A percentile compares a stretch with the other conserved stretches of the same genome.
Evolutionary conservation across 2,329 filamentous ascomycete genomes (phyloP).

Genomic region (Seiridium unicorne): DNA sequence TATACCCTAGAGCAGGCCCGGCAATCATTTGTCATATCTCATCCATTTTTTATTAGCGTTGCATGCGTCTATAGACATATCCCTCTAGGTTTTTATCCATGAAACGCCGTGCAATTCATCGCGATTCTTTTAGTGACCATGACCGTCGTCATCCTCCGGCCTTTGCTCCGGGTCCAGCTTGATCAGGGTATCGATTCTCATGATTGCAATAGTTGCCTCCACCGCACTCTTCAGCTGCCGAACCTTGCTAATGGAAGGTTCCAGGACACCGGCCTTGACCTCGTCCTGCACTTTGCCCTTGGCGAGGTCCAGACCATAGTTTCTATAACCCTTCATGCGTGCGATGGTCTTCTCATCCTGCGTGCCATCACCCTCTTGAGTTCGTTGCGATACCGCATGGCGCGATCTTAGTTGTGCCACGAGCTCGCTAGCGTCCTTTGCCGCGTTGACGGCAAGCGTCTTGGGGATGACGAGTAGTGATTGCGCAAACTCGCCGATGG

Average conservation of each 20-base stretch:
- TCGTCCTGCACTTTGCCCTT: constrained; percentile 91
- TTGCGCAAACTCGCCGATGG: constrained; percentile 96
- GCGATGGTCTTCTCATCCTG: constrained; percentile 88
- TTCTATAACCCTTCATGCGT: constrained; percentile 96
- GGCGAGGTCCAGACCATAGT: constrained; percentile 90
- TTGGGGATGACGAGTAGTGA: constrained; percentile 93
- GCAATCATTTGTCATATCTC: background rate
- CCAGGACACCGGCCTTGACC: constrained; percentile 90
- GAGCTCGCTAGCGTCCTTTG: constrained; percentile 92
- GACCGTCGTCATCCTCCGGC: constrained; percentile 71
- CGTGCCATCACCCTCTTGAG: constrained; percentile 77
- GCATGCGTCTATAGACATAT: constrained; percentile 2
- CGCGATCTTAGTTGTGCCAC: constrained; percentile 92
- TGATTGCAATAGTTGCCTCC: constrained; percentile 97
- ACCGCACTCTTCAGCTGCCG: constrained; percentile 98
- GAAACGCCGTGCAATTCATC: constrained; percentile 1
- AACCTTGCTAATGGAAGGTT: constrained; percentile 97
- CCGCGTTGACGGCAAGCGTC: constrained; percentile 94
- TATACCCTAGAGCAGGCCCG: too few species aligned
- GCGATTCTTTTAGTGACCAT: constrained; percentile 66
- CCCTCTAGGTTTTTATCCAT: background rate
- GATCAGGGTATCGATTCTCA: constrained; percentile 98
- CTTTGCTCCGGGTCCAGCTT: constrained; percentile 91
- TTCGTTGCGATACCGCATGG: constrained; percentile 91
- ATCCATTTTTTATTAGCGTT: constrained; percentile 3